phyloP scores from a whole-genome alignment of 2,329 filamentous ascomycete genomes.

The Daldinia eschscholtzii region DNA sequence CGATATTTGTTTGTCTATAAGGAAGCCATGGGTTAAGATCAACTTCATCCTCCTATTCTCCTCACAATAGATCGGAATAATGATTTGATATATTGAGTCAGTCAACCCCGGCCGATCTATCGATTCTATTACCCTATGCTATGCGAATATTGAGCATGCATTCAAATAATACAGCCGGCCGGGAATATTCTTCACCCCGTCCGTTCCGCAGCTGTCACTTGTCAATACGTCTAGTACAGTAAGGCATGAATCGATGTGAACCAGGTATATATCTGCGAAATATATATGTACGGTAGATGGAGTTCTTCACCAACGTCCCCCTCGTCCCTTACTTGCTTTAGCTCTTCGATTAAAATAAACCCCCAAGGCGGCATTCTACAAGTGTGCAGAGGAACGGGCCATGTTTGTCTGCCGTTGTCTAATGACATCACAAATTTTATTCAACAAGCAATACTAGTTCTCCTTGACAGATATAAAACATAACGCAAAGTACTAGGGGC shows the following conservation, averaged over 20 bases:
- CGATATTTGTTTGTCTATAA: slow-evolving; percentile 18
- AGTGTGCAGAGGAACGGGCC: not conserved
- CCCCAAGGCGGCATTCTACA: not conserved
- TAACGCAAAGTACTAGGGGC: not conserved
- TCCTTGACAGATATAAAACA: slow-evolving; percentile 1
- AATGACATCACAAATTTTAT: slow-evolving; percentile 8
- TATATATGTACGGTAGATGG: slow-evolving; percentile 11
- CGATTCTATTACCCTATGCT: not conserved
- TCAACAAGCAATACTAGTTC: not conserved
- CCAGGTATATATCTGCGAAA: not conserved
- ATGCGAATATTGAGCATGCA: not conserved
- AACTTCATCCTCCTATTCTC: slow-evolving; percentile 13
- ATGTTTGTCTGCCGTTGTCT: not conserved
- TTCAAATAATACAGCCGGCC: not conserved
- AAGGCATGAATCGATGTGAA: slow-evolving; percentile 7
- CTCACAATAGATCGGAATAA: slow-evolving; percentile 29
- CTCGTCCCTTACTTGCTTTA: not conserved
- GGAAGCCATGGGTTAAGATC: slow-evolving; percentile 25
- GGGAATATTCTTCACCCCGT: slow-evolving; percentile 25
- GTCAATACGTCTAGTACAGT: slow-evolving; percentile 25
- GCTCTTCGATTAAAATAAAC: not conserved
- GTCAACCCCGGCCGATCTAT: not conserved
- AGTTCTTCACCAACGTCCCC: not conserved
- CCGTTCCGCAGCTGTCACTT: slow-evolving; percentile 10
- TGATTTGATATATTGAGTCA: slow-evolving; percentile 26